Evolutionary conservation across 2,329 filamentous ascomycete species (phyloP).

Genomic region (Intubia oerlemansii): DNA sequence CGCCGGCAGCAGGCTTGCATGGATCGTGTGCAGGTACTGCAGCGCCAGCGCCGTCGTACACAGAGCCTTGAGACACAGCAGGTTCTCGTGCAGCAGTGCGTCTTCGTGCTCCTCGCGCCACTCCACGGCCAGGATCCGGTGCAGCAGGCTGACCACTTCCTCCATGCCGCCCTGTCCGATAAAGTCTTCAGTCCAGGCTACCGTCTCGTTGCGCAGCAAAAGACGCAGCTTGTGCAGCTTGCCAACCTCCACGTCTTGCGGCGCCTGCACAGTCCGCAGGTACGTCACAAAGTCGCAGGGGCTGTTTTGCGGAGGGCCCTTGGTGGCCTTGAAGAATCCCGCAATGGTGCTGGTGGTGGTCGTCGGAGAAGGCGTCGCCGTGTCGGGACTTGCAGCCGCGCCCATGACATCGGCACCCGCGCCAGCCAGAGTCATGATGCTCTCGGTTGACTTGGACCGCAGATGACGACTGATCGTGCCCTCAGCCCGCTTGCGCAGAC

Average conservation of each 20-base stretch:
- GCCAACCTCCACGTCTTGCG: constrained; percentile 74
- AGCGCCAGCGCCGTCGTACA: constrained; percentile 80
- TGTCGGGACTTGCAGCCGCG: constrained; percentile 20
- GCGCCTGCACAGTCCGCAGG: constrained; percentile 58
- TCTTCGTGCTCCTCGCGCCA: constrained; percentile 99
- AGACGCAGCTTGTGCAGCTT: constrained; percentile 85
- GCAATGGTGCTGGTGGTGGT: constrained; percentile 20
- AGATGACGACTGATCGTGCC: constrained; percentile 39
- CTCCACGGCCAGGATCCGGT: constrained; percentile 86
- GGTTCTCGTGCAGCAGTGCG: constrained; percentile 70
- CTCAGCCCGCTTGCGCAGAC: constrained; percentile 50
- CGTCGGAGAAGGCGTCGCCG: constrained; percentile 23
- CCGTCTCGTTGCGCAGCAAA: constrained; percentile 79
- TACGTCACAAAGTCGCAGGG: constrained; percentile 77
- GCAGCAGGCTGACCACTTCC: constrained; percentile 66
- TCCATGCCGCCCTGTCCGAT: constrained; percentile 79
- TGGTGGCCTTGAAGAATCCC: constrained; percentile 37
- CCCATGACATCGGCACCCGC: background rate
- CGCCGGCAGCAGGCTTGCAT: constrained; percentile 64
- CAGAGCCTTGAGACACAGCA: constrained; percentile 83
- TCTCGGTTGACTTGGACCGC: constrained; percentile 53
- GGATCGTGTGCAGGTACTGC: constrained; percentile 60
- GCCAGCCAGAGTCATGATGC: constrained; percentile 36
- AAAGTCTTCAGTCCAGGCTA: constrained; percentile 87
- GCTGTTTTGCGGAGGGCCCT: constrained; percentile 49